Base-by-base conservation (phyloP, 164 flowering plant species). In the Aristolochia californica region DNA sequence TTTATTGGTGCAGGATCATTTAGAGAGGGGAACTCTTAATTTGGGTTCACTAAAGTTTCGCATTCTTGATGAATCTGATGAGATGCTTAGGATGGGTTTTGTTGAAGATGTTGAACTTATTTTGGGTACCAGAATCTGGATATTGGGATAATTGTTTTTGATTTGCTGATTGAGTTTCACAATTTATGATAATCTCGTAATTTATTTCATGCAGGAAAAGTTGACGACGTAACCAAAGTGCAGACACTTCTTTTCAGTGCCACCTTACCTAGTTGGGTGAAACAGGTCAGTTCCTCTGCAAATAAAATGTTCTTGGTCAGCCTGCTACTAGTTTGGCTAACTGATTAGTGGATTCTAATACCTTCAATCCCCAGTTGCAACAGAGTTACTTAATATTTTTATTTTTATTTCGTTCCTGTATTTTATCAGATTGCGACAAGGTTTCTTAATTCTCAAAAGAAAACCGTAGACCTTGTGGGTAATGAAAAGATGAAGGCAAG, bases 201-300 rank as follows among this genome's bases (percentile, higher is more conserved):
- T 16, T 25, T 28, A 3, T 15, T 9, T 38, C 17, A 58, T 79
- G 55, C 77, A 93, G 99, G 97, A 21, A 87, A 87, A 66, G 99
- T 93, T 1, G 70, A 78, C 43, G 96, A 93, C 76, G 72, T 74
- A 11, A 85, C 47, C 60, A 81, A 87, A 71, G 98, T 93, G 59
- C 97, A 93, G 71, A 93, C 98, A 55, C 88, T 93, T 64, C 94
- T 93, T 24, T 93, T 93, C 70, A 93, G 99, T 80, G 99, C 99
- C 17, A 93, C 99, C 22, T 71, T 89, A 57, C 99, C 99, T 21
- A 60, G 18, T 18, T 85, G 99, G 99, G 91, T 93, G 63, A 83
- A 93, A 59, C 52, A 80, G 49, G 99, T 93, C 21, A 18, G 38
- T 44, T 22, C 21, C 38, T 20, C 18, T 27, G 43, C 8, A 54